These are phyloP conservation scores for Endoconidiophora polonica DNA, from an alignment of 2,329 filamentous ascomycete genomes.

Conservation along the genomic window DNA sequence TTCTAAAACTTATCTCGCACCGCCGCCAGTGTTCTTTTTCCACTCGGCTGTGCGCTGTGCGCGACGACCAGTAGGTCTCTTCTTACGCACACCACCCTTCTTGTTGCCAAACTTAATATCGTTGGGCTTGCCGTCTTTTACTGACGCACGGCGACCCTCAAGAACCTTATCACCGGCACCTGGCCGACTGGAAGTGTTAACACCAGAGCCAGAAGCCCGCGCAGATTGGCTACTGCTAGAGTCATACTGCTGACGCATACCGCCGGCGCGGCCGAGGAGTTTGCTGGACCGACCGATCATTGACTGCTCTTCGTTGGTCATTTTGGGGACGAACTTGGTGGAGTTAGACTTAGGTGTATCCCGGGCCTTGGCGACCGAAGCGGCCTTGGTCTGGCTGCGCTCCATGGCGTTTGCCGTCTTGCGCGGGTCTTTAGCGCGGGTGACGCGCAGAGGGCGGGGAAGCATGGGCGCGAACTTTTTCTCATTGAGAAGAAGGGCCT, in stretches of 20 bases:
- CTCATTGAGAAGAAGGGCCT: slow-evolving; percentile 71
- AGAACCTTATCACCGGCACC: slow-evolving; percentile 59
- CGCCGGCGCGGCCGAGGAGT: slow-evolving; percentile 54
- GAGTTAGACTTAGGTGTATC: slow-evolving; percentile 22
- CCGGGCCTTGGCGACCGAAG: slow-evolving; percentile 22
- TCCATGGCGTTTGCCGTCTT: slow-evolving; percentile 39
- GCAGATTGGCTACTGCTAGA: slow-evolving; percentile 14
- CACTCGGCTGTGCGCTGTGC: slow-evolving; percentile 27
- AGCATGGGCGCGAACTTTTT: slow-evolving; percentile 92
- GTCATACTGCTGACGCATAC: slow-evolving; percentile 28
- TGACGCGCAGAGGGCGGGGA: slow-evolving; percentile 73
- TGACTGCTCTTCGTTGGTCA: slow-evolving; percentile 52
- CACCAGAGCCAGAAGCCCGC: slow-evolving; percentile 13
- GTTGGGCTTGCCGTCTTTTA: slow-evolving; percentile 46
- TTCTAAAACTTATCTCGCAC: background rate
- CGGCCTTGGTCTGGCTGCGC: slow-evolving; percentile 19
- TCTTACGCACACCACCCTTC: slow-evolving; percentile 24
- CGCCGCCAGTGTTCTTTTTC: slow-evolving; percentile 23
- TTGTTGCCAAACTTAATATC: slow-evolving; percentile 44
- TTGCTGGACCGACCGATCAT: slow-evolving; percentile 57
- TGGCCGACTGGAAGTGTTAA: slow-evolving; percentile 14
- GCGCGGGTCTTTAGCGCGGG: slow-evolving; percentile 60
- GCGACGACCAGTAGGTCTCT: slow-evolving; percentile 24
- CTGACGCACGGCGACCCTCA: slow-evolving; percentile 59
- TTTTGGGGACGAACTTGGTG: slow-evolving; percentile 50